Evolutionary conservation across 495 filamentous ascomycete genomes (phyloP).

Genomic region (Neurospora sp.): DNA sequence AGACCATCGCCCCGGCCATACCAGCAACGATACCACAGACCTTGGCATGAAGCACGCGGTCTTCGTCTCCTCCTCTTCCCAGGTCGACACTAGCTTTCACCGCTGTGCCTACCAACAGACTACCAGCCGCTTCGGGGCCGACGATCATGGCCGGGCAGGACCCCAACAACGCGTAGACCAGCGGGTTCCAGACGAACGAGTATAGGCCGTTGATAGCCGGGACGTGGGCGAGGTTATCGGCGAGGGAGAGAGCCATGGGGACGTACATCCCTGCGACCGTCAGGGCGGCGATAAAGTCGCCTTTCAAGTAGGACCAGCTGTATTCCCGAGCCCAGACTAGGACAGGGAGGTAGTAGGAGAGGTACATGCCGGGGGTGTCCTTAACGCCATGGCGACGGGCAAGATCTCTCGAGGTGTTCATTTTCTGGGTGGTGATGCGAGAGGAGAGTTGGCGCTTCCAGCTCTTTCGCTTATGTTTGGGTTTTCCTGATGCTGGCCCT

Average conservation of each 20-base stretch:
- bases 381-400: conserved; percentile 51
- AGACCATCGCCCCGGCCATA: conserved; percentile 76
- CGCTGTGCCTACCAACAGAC: conserved; percentile 77
- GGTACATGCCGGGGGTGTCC: conserved; percentile 56
- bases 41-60: conserved; percentile 59
- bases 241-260: conserved; percentile 89
- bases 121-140: conserved; percentile 90
- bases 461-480: conserved; percentile 10
- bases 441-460: conserved; percentile 28
- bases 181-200: conserved; percentile 81
- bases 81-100: conserved; percentile 66
- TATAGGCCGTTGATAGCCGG: conserved; percentile 95
- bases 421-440: conserved; percentile 44
- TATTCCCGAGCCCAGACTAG: conserved; percentile 85
- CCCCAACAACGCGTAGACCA: conserved; percentile 82
- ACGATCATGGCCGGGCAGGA: conserved; percentile 90
- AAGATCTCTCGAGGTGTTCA: conserved; percentile 51
- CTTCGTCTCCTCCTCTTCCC: conserved; percentile 59
- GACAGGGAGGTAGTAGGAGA: conserved; percentile 88
- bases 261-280: conserved; percentile 97
- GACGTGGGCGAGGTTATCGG: conserved; percentile 88
- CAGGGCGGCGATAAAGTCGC: conserved; percentile 76
- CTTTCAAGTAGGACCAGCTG: conserved; percentile 64
- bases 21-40: conserved; percentile 85
- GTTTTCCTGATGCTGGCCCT: conserved; percentile 6